phyloP scores from a whole-genome alignment of 1,284 basidiomycete species.

The Cronartium ribicola region DNA sequence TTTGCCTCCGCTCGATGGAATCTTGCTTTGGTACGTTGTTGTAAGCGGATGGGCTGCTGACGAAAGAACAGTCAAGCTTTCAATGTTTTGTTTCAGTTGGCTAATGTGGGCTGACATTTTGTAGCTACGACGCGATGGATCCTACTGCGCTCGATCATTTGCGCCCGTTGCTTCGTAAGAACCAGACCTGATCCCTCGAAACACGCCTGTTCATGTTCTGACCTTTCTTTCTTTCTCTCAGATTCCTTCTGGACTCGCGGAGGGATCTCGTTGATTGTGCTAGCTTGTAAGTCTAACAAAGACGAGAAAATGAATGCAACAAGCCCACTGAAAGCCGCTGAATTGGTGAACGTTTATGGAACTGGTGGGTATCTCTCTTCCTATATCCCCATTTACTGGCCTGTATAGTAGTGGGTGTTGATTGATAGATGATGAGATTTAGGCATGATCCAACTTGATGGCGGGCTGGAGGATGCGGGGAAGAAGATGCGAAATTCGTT shows the following conservation, averaged over 20 bases:
- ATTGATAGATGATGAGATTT: conserved; percentile 18
- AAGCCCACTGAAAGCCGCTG: conserved; percentile 46
- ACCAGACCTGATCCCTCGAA: background rate
- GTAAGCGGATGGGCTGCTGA: background rate
- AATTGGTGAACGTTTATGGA: conserved; percentile 47
- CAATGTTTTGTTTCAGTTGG: too few relatives aligned
- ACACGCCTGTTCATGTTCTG: background rate
- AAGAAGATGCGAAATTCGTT: conserved; percentile 48
- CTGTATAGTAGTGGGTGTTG: background rate
- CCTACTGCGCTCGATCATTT: conserved; percentile 44
- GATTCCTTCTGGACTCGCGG: conserved; percentile 50
- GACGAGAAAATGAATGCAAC: conserved; percentile 41
- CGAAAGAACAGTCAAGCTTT: background rate
- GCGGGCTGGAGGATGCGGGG: conserved; percentile 47
- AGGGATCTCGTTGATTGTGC: conserved; percentile 47
- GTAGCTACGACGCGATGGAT: conserved; percentile 49
- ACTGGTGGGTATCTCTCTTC: conserved; percentile 11
- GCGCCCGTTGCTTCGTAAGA: conserved; percentile 44
- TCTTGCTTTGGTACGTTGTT: conserved; percentile 48
- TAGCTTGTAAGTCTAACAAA: conserved; percentile 48
- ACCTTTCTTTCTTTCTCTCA: conserved; percentile 5
- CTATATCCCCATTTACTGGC: background rate
- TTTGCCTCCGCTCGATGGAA: conserved; percentile 47
- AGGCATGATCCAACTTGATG: conserved; percentile 49
- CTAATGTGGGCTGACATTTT: background rate